phyloP scores from a whole-genome alignment of 140 eudicot species.

The Stevia rebaudiana region DNA sequence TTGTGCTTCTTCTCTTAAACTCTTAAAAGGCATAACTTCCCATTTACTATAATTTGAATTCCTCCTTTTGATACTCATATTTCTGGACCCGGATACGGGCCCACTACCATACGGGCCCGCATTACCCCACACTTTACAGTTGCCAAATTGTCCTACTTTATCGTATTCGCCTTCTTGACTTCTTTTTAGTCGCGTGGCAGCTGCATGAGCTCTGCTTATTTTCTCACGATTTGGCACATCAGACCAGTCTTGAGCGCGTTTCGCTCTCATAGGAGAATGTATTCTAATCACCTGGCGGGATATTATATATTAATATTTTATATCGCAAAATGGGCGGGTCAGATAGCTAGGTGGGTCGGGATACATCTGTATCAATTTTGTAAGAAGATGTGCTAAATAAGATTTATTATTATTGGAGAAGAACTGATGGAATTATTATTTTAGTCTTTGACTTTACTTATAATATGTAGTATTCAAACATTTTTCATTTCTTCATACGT shows the following conservation, averaged over 20 bases:
- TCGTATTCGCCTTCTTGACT: conserved; percentile 45
- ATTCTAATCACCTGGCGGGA: conserved; percentile 85
- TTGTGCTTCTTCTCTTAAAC: conserved; percentile 65
- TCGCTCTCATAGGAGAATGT: conserved; percentile 97
- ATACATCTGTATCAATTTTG: not conserved
- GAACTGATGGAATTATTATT: not conserved
- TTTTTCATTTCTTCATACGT: no score
- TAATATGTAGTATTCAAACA: no score
- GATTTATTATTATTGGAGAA: not conserved
- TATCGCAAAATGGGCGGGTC: not conserved
- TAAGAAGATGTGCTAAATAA: not conserved
- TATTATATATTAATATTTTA: not conserved
- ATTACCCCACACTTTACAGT: conserved; percentile 89
- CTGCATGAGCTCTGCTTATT: conserved; percentile 78
- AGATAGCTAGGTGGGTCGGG: not conserved
- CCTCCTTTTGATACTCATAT: conserved; percentile 55
- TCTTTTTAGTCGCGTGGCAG: conserved; percentile 67
- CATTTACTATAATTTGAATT: conserved; percentile 80
- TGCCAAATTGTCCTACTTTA: conserved; percentile 73
- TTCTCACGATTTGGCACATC: conserved; percentile 75
- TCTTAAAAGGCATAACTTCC: conserved; percentile 76
- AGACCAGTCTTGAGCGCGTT: conserved; percentile 88
- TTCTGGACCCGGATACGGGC: conserved; percentile 58
- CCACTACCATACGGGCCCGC: conserved; percentile 38
- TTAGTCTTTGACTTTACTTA: not conserved